Conservation (phyloP, 805 yeast genomes). For the Ogataea dorogensis region DNA sequence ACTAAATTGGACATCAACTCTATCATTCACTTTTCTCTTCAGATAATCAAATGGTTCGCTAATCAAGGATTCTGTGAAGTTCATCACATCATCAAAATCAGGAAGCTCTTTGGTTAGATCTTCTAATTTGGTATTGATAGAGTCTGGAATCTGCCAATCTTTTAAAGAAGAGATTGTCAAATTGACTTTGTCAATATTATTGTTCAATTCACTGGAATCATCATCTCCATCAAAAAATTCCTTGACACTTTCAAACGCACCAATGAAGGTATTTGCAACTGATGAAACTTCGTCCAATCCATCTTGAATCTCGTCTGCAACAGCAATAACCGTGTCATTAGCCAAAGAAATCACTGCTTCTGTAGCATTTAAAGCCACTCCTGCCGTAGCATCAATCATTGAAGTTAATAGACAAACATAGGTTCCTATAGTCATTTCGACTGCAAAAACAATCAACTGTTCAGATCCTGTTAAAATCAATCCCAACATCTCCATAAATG, state of each 20-base stretch:
- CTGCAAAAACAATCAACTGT: conserved; percentile 55
- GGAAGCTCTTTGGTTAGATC: conserved; percentile 55
- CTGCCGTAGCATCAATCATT: conserved; percentile 68
- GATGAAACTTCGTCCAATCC: conserved; percentile 62
- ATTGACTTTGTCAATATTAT: conserved; percentile 47
- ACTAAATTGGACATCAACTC: conserved; percentile 21
- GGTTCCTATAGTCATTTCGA: conserved; percentile 81
- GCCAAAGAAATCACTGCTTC: conserved; percentile 59
- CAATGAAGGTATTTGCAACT: conserved; percentile 54
- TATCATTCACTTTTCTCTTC: conserved; percentile 35
- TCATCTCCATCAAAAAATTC: conserved; percentile 52
- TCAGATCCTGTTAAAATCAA: conserved; percentile 56
- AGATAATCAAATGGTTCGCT: conserved; percentile 58
- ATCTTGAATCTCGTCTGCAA: conserved; percentile 61
- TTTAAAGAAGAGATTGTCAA: conserved; percentile 55
- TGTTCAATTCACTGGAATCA: conserved; percentile 32
- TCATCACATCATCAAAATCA: conserved; percentile 60
- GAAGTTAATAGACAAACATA: conserved; percentile 79
- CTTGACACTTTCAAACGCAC: conserved; percentile 42
- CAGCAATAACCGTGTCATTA: conserved; percentile 52
- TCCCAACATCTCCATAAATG: conserved; percentile 42
- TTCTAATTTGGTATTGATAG: conserved; percentile 58
- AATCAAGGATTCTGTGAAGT: conserved; percentile 53
- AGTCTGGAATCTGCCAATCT: conserved; percentile 61
- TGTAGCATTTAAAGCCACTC: conserved; percentile 71